Conservation (phyloP, 2,329 filamentous ascomycete species). For the Pseudogymnoascus sp. region DNA sequence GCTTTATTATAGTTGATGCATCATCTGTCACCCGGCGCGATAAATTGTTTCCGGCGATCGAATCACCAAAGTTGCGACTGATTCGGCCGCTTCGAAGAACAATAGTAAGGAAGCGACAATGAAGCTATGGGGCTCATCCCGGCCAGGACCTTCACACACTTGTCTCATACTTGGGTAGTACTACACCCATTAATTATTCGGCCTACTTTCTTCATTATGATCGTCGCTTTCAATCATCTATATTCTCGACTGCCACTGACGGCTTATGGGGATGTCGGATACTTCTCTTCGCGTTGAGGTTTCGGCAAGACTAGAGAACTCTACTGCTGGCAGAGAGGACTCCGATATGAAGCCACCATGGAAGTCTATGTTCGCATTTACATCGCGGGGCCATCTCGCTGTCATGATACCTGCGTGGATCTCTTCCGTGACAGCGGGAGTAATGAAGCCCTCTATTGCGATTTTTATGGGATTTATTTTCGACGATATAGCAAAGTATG, state of each 20-base stretch:
- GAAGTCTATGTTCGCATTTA: conserved; percentile 59
- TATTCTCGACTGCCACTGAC: background rate
- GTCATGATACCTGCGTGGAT: conserved; percentile 46
- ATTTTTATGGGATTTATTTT: conserved; percentile 70
- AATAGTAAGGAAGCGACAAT: background rate
- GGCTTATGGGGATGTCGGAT: background rate
- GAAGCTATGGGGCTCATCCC: background rate
- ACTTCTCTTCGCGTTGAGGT: background rate
- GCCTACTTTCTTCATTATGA: background rate
- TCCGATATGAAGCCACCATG: conserved; percentile 3
- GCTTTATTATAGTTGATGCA: background rate
- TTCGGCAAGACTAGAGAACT: background rate
- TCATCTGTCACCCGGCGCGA: background rate
- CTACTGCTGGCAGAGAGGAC: background rate
- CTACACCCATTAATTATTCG: background rate
- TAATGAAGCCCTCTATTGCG: conserved; percentile 55
- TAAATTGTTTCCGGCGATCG: background rate
- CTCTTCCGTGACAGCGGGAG: conserved; percentile 50
- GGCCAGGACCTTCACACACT: background rate
- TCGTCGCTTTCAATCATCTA: background rate
- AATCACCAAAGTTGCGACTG: background rate
- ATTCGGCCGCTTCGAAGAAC: conserved; percentile 4
- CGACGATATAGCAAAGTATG: conserved; percentile 58
- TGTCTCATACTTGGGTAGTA: background rate
- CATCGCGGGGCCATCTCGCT: conserved; percentile 48